A percentile compares a stretch with the other conserved stretches of the same genome.
Conservation (phyloP, 2,329 filamentous ascomycete genomes). For the Verruconis gallopava region DNA sequence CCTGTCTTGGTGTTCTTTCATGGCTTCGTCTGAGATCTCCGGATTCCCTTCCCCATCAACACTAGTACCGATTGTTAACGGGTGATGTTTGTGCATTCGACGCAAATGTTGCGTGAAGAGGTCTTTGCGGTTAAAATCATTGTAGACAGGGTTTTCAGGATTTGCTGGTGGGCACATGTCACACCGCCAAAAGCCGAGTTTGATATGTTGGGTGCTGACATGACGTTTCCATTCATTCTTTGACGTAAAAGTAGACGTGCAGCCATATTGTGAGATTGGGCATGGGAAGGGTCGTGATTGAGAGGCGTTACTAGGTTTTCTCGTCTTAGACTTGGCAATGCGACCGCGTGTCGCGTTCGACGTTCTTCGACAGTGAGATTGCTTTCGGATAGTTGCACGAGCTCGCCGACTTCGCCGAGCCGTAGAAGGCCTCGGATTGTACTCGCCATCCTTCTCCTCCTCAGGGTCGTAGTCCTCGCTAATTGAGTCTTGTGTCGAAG, state of each 20-base stretch:
- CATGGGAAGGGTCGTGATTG: slow-evolving; percentile 52
- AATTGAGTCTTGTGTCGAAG: slow-evolving; percentile 2
- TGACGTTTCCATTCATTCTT: slow-evolving; percentile 98
- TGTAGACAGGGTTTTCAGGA: slow-evolving; percentile 22
- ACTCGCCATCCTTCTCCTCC: slow-evolving; percentile 4
- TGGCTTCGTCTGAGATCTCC: slow-evolving; percentile 31
- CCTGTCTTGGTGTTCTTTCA: slow-evolving; percentile 35
- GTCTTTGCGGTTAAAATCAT: slow-evolving; percentile 83
- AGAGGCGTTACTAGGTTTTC: slow-evolving; percentile 6
- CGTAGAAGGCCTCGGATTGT: slow-evolving; percentile 1
- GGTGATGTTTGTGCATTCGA: slow-evolving; percentile 58
- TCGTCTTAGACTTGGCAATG: slow-evolving; percentile 14
- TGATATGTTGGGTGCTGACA: slow-evolving; percentile 65
- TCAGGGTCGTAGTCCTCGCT: slow-evolving; percentile 3
- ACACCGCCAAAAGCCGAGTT: slow-evolving; percentile 64
- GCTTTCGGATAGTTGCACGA: neutral
- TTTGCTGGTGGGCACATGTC: slow-evolving; percentile 40
- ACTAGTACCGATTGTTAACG: slow-evolving; percentile 18
- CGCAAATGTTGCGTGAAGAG: slow-evolving; percentile 79
- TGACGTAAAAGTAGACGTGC: slow-evolving; percentile 54
- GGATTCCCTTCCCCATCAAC: slow-evolving; percentile 37
- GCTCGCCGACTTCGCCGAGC: neutral
- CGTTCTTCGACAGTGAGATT: slow-evolving; percentile 2
- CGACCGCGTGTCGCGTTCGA: slow-evolving; percentile 1
- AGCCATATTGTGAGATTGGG: slow-evolving; percentile 67